These are phyloP conservation scores for Aspergillaceae sp. DNA, from an alignment of 2,329 filamentous ascomycete genomes.

Conservation along the genomic window DNA sequence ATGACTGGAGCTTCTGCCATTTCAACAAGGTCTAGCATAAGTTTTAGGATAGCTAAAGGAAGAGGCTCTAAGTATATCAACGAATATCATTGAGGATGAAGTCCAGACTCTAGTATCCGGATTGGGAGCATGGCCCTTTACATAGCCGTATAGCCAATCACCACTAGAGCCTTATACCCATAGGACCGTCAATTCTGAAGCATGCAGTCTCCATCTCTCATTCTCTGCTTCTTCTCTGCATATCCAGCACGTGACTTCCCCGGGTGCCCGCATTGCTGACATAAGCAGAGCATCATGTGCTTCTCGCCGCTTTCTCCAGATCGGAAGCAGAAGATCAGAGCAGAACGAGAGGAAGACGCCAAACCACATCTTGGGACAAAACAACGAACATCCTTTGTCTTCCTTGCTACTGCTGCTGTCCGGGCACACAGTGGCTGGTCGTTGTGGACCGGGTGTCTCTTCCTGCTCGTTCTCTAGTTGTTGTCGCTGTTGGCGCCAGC, in stretches of 20 bases:
- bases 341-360: neutral
- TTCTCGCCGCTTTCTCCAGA: neutral
- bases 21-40: too few relatives aligned
- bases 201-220: too few relatives aligned
- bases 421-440: slow-evolving; percentile 7
- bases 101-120: too few relatives aligned
- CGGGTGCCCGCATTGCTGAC: neutral
- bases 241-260: neutral
- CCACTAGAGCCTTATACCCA: too few relatives aligned
- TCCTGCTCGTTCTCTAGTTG: slow-evolving; percentile 4
- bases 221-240: neutral
- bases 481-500: slow-evolving; percentile 4
- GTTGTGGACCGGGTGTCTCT: slow-evolving; percentile 8
- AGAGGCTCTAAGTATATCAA: too few relatives aligned
- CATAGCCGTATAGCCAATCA: too few relatives aligned
- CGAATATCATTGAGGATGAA: too few relatives aligned
- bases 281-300: neutral
- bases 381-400: neutral
- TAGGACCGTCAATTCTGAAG: too few relatives aligned
- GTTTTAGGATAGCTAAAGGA: too few relatives aligned
- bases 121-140: too few relatives aligned
- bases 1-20: too few relatives aligned
- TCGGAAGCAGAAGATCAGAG: neutral
- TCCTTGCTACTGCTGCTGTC: neutral
- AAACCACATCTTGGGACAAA: too few relatives aligned